Conservation (phyloP, 2,329 filamentous ascomycete species). For the Fusarium algeriense region DNA sequence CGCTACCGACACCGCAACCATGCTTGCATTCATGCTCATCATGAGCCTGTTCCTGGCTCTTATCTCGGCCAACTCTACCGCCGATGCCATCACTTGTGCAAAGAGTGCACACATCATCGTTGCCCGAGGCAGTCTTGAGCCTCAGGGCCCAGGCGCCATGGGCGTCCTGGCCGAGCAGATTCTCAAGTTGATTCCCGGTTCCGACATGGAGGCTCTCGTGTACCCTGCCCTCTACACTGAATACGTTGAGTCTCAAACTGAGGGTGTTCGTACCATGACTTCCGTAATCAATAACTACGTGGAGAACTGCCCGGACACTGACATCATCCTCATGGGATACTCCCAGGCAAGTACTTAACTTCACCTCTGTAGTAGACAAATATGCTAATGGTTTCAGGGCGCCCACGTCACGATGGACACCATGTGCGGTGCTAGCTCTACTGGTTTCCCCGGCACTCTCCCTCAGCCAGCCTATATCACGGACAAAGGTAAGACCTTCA, state of each 20-base stretch:
- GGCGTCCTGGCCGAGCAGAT: constrained; percentile 24
- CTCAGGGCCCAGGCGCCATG: constrained; percentile 36
- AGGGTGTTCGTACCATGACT: constrained; percentile 26
- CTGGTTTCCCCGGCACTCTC: constrained; percentile 1
- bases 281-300: constrained; percentile 20
- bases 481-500: neutral
- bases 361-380: rapidly evolving
- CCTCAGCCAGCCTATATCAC: neutral
- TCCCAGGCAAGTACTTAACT: constrained; percentile 5
- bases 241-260: constrained; percentile 38
- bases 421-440: constrained; percentile 29
- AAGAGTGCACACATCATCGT: constrained; percentile 40
- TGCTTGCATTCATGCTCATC: constrained; percentile 18
- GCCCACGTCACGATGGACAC: constrained; percentile 27
- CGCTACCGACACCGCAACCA: neutral
- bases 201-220: constrained; percentile 35
- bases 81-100: constrained; percentile 6
- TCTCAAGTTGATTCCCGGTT: constrained; percentile 15
- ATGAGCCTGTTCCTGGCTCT: constrained; percentile 12
- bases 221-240: constrained; percentile 39
- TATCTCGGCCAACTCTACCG: neutral
- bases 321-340: constrained; percentile 40
- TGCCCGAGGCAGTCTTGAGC: constrained; percentile 36
- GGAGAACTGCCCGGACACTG: constrained; percentile 28
- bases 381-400: constrained; percentile 7